phyloP scores from a whole-genome alignment of 306 rosid genomes.

The Rosa lucieae region DNA sequence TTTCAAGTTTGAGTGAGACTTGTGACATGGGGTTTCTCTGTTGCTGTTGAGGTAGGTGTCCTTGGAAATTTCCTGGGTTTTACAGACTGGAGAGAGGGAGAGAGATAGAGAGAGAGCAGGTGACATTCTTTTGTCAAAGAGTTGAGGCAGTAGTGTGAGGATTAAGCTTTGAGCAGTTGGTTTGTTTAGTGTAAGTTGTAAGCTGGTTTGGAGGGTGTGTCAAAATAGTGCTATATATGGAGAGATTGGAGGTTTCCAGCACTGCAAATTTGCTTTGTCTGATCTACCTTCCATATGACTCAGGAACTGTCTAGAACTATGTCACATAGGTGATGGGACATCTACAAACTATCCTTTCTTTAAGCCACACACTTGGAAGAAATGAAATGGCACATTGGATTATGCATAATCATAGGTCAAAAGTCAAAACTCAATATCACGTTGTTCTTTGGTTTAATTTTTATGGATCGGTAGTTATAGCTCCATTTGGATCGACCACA shows the following conservation, averaged over 20 bases:
- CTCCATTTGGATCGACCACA: no score
- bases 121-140: conserved; percentile 27
- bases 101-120: conserved; percentile 46
- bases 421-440: neutral
- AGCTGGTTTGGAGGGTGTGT: conserved; percentile 25
- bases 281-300: conserved; percentile 12
- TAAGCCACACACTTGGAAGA: conserved; percentile 18
- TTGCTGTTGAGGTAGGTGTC: conserved; percentile 34
- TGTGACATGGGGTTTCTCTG: conserved; percentile 37
- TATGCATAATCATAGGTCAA: neutral
- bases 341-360: neutral
- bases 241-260: conserved; percentile 45
- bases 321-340: neutral
- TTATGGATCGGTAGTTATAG: no score
- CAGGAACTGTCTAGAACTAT: conserved; percentile 35
- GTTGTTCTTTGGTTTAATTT: no score
- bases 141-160: neutral
- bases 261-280: conserved; percentile 30
- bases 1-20: conserved; percentile 30
- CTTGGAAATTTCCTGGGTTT: conserved; percentile 43
- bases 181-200: conserved; percentile 8
- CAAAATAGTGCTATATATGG: conserved; percentile 24
- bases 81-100: conserved; percentile 44
- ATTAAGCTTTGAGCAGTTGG: conserved; percentile 9
- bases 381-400: neutral